Evolutionary conservation across 345 rosid genomes (phyloP), one percentile per base, ranked within the genome.

Genomic region (Populus ilicifolia): DNA sequence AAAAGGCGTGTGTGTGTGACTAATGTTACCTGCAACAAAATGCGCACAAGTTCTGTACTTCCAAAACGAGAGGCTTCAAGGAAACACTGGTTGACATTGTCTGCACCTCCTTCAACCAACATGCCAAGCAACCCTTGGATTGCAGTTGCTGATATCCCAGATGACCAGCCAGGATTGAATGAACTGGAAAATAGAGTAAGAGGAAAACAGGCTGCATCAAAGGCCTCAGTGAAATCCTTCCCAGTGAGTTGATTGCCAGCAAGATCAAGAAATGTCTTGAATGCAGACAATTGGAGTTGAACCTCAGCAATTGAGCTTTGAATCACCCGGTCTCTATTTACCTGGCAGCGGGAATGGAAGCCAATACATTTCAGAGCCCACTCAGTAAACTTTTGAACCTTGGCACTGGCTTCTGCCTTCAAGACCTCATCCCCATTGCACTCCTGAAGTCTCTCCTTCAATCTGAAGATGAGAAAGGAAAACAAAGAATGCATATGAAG

Each of bases 11-110:
- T 18, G 5, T 16, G 43, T 5, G 2, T 4, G 44, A 67, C 5
- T 71, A 39, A 20, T 46, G 41, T 75, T 82, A 93, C 98, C 98
- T 91, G 95, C 82, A 95, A 83, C 75, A 95, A 83, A 70, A 95
- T 92, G 76, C 98, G 94, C 68, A 95, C 99, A 67, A 95, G 98
- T 86, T 95, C 99, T 75, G 98, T 95, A 85, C 99, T 93, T 9
- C 99, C 99, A 72, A 96, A 96, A 63, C 98, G 94, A 69, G 99
- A 96, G 83, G 99, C 99, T 85, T 96, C 99, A 75, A 93, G 98
- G 78, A 96, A 96, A 82, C 98, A 93, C 85, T 93, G 98, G 35
- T 93, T 92, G 21, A 96, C 98, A 71, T 93, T 92, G 85, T 96
- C 99, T 10, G 99, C 97, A 21, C 98, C 98, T 9, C 97, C 98